Evolutionary conservation across 2,329 filamentous ascomycete species (phyloP).

Genomic region (Mariannaea elegans): DNA sequence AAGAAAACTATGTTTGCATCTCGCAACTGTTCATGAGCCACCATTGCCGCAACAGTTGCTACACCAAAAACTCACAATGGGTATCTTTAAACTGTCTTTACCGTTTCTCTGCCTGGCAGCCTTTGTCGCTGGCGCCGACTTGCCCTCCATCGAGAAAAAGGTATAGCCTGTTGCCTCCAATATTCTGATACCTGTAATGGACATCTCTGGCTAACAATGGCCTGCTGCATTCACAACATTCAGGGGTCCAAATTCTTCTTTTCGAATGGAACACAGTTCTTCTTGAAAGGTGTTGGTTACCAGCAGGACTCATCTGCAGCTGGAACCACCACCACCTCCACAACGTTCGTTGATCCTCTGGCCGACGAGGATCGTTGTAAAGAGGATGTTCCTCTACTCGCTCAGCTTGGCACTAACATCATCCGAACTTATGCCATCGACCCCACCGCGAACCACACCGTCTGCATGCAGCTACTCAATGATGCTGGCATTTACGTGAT

Average conservation of each 20-base stretch:
- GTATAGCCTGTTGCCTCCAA: too few species aligned
- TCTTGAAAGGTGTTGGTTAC: constrained; percentile 94
- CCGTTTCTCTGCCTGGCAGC: too few species aligned
- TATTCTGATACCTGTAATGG: too few species aligned
- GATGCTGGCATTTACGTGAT: constrained; percentile 94
- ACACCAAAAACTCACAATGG: too few species aligned
- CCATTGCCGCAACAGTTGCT: too few species aligned
- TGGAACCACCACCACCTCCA: constrained; percentile 55
- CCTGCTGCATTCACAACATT: constrained; percentile 25
- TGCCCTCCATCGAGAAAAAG: too few species aligned
- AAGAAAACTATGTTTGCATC: too few species aligned
- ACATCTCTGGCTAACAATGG: too few species aligned
- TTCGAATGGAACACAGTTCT: constrained; percentile 75
- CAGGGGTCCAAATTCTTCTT: constrained; percentile 90
- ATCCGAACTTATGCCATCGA: constrained; percentile 96
- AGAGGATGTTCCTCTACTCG: constrained; percentile 85
- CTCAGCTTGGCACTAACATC: constrained; percentile 84
- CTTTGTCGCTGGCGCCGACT: too few species aligned
- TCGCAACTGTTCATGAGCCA: too few species aligned
- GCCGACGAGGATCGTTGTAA: constrained; percentile 75
- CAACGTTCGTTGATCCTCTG: constrained; percentile 83
- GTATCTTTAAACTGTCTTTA: too few species aligned
- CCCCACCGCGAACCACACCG: constrained; percentile 77
- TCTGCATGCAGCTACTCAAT: constrained; percentile 85
- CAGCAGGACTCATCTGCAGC: constrained; percentile 78